A percentile compares a stretch with the other conserved stretches of the same genome.
Evolutionary conservation across 345 rosid species (phyloP).

Genomic region (Pugionium dolabratum): DNA sequence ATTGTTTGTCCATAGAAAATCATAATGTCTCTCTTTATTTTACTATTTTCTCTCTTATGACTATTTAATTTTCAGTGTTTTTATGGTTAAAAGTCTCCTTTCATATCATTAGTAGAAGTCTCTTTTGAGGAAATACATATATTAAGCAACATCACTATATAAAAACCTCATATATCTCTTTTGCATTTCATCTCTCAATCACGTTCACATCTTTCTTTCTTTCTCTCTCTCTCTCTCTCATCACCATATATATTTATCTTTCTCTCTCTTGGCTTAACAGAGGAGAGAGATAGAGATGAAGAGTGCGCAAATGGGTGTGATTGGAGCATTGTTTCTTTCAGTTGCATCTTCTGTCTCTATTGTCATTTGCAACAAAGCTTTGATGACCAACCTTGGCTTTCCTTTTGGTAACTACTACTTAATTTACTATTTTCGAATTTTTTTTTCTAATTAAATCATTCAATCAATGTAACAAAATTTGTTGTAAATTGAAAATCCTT

Average conservation of each 20-base stretch:
- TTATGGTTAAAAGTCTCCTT: slow-evolving; percentile 32
- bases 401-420: slow-evolving; percentile 74
- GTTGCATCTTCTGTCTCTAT: slow-evolving; percentile 98
- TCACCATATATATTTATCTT: not conserved
- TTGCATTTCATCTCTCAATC: slow-evolving; percentile 32
- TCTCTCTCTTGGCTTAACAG: slow-evolving; percentile 10
- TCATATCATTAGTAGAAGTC: slow-evolving; percentile 29
- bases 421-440: not conserved
- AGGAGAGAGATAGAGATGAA: slow-evolving; percentile 50
- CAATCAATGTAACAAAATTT: not conserved
- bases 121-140: slow-evolving; percentile 19
- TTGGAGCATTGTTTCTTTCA: slow-evolving; percentile 90
- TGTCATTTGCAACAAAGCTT: slow-evolving; percentile 99
- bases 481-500: not conserved
- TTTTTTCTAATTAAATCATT: slow-evolving; percentile 10
- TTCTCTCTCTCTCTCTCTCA: slow-evolving; percentile 19
- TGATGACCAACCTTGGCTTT: slow-evolving; percentile 98
- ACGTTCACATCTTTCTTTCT: slow-evolving; percentile 23
- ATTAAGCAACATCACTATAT: slow-evolving; percentile 30
- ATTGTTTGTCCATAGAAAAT: slow-evolving; percentile 11
- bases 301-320: slow-evolving; percentile 78
- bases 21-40: slow-evolving; percentile 18
- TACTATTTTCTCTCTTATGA: slow-evolving; percentile 9
- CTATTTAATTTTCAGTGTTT: slow-evolving; percentile 1
- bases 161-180: slow-evolving; percentile 36